Conservation (phyloP, 2,329 filamentous ascomycete species). For the Berkeleyomyces basicola region DNA sequence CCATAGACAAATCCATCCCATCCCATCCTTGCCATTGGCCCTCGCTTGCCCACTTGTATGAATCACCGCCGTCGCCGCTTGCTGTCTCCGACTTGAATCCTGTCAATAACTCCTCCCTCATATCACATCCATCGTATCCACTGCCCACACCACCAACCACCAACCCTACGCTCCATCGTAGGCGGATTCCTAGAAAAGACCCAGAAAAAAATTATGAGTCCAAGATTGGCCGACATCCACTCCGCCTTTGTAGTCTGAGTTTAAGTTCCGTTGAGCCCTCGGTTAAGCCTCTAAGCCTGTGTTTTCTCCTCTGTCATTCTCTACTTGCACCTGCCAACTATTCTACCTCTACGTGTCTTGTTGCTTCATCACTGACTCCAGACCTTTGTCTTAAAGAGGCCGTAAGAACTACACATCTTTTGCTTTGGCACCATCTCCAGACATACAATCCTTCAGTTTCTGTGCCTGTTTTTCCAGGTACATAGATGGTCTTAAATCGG, state of each 20-base stretch:
- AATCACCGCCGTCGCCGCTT: not conserved
- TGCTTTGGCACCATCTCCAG: not conserved
- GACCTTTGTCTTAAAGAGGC: not conserved
- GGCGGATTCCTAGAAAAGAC: not conserved
- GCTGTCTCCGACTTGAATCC: not conserved
- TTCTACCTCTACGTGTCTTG: not conserved
- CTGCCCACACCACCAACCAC: not conserved
- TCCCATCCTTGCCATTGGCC: not conserved
- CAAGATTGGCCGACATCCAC: not conserved
- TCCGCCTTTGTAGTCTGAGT: not conserved
- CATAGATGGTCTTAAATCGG: conserved; percentile 1
- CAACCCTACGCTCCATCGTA: not conserved
- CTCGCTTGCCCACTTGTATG: not conserved
- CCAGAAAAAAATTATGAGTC: conserved; percentile 4
- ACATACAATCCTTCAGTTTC: not conserved
- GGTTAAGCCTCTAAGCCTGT: not conserved
- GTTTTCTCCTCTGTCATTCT: not conserved
- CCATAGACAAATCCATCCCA: too few species aligned
- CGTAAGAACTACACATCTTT: not conserved
- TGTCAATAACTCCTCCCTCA: not conserved
- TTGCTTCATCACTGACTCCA: not conserved
- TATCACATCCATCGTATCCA: conserved; percentile 4
- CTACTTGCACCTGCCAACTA: not conserved
- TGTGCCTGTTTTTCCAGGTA: not conserved
- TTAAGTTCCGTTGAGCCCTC: not conserved